These are phyloP conservation scores for Saksenaea vasiformis DNA, from an alignment of 371 early-diverging fungal species.

Conservation along the genomic window DNA sequence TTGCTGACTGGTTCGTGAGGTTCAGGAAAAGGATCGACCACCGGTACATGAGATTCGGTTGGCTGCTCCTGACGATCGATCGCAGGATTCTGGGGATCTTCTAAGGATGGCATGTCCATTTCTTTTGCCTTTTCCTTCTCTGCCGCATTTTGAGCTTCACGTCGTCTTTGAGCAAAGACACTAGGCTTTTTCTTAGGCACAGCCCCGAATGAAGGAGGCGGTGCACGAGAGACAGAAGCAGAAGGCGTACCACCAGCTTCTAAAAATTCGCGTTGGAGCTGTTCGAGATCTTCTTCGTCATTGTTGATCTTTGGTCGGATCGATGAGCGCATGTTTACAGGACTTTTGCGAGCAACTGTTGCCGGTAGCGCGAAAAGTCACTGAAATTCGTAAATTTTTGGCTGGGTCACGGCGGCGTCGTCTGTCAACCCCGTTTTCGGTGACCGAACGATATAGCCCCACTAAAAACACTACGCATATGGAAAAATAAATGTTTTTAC, in stretches of 20 bases:
- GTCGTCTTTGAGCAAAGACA: slow-evolving; percentile 45
- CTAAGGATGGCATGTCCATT: slow-evolving; percentile 21
- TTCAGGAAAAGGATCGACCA: slow-evolving; percentile 30
- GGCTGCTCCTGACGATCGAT: no score
- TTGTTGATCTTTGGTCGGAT: slow-evolving; percentile 21
- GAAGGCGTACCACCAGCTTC: slow-evolving; percentile 41
- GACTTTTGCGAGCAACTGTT: neutral
- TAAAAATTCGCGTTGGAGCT: slow-evolving; percentile 60
- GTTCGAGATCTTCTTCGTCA: slow-evolving; percentile 59
- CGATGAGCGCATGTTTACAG: slow-evolving; percentile 16
- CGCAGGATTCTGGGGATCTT: slow-evolving; percentile 11
- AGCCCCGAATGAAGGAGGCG: slow-evolving; percentile 21
- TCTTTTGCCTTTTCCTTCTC: slow-evolving; percentile 10
- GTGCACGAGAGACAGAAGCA: slow-evolving; percentile 47
- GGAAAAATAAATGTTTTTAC: no score
- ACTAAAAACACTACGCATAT: no score
- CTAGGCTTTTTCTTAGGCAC: slow-evolving; percentile 31
- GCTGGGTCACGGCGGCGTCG: no score
- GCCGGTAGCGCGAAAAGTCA: neutral
- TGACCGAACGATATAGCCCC: no score
- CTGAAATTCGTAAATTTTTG: no score
- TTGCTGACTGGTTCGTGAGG: slow-evolving; percentile 38
- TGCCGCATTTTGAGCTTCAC: neutral
- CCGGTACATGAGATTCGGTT: no score
- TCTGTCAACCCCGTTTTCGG: no score